phyloP scores from a whole-genome alignment of 306 rosid genomes.

The Vigna unguiculata region DNA sequence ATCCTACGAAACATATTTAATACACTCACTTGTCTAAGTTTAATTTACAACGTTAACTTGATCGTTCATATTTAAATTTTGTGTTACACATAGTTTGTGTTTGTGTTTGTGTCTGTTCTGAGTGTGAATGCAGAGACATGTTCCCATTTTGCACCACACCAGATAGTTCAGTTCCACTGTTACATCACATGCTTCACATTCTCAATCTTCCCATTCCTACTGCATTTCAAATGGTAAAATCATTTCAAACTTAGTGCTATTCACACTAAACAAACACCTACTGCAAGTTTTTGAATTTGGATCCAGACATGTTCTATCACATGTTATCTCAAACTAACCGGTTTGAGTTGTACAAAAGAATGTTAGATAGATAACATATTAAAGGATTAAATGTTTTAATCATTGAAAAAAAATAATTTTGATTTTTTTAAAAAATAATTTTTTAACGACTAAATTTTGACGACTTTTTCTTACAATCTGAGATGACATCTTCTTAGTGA shows the following conservation, averaged over 20 bases:
- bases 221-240: background rate
- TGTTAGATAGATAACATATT: no score
- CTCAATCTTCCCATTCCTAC: background rate
- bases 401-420: no score
- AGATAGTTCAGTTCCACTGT: background rate
- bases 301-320: no score
- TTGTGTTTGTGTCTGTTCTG: no score
- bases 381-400: no score
- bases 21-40: background rate
- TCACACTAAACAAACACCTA: background rate
- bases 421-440: no score
- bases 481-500: no score
- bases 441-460: no score
- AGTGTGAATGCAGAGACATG: background rate
- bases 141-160: conserved; percentile 20
- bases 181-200: conserved; percentile 43
- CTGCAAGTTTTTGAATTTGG: background rate
- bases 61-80: background rate
- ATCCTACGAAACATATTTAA: background rate
- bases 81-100: background rate
- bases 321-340: no score
- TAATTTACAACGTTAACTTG: background rate
- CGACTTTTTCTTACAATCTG: no score
- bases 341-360: no score
- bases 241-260: conserved; percentile 12